Percentiles rank a stretch among this genome's conserved stretches.
Conservation (phyloP, 306 rosid species). For the Alnus glutinosa region DNA sequence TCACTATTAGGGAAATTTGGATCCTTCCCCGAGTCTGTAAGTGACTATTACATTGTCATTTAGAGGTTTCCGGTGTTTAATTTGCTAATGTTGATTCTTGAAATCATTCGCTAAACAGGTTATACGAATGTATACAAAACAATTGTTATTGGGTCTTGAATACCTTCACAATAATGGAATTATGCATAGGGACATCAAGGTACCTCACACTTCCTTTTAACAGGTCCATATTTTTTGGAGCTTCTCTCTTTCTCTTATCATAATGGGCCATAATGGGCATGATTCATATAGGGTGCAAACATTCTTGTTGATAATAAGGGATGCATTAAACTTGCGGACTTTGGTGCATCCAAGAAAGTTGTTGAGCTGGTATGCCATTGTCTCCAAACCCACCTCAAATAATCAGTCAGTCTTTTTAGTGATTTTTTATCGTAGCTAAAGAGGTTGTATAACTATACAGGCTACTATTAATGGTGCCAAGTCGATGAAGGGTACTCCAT, state of each 20-base stretch:
- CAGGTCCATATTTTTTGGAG: neutral
- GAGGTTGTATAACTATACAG: conserved; percentile 41
- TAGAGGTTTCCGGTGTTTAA: conserved; percentile 4
- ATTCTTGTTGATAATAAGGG: conserved; percentile 96
- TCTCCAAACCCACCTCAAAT: conserved; percentile 21
- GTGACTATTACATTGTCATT: conserved; percentile 35
- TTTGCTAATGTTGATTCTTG: conserved; percentile 7
- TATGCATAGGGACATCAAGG: conserved; percentile 96
- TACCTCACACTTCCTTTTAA: conserved; percentile 25
- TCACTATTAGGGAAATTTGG: conserved; percentile 90
- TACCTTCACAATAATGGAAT: conserved; percentile 84
- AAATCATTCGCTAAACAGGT: conserved; percentile 46
- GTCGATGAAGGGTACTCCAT: conserved; percentile 96
- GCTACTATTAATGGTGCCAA: conserved; percentile 90
- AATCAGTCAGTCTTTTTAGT: conserved; percentile 19
- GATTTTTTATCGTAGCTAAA: conserved; percentile 20
- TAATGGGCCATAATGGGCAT: conserved; percentile 18
- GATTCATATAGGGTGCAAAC: conserved; percentile 78
- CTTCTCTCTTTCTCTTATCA: conserved; percentile 8
- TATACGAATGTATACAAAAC: conserved; percentile 82
- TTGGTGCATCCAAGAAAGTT: conserved; percentile 96
- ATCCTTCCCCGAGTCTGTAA: conserved; percentile 88
- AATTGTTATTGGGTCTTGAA: conserved; percentile 82
- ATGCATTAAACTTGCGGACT: conserved; percentile 94
- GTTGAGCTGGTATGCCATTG: conserved; percentile 74